These are phyloP conservation scores for Trichosporon coremiiforme DNA, from an alignment of 1,284 basidiomycete genomes.

Conservation along the genomic window DNA sequence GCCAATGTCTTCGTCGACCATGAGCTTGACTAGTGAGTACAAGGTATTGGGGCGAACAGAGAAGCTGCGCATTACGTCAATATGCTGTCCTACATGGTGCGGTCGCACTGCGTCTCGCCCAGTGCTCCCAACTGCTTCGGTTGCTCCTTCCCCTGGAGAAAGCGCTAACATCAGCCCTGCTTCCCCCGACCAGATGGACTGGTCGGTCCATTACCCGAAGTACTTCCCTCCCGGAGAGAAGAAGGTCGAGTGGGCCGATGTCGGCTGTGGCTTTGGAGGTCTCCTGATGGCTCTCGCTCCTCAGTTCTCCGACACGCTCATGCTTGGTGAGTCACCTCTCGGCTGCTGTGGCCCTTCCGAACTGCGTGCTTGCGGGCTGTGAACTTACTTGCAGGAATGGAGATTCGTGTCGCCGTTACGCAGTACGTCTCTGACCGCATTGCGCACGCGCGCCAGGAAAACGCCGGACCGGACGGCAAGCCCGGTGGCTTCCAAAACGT, in stretches of 20 bases:
- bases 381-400: constrained; percentile 69
- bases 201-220: constrained; percentile 80
- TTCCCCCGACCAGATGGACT: constrained; percentile 78
- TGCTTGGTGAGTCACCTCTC: constrained; percentile 72
- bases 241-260: constrained; percentile 88
- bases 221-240: constrained; percentile 58
- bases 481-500: constrained; percentile 80
- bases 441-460: constrained; percentile 70
- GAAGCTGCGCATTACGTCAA: too few species aligned
- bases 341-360: not conserved
- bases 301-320: constrained; percentile 85
- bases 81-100: too few species aligned
- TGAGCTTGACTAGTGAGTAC: constrained; percentile 71
- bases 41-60: not conserved
- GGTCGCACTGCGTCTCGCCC: too few species aligned
- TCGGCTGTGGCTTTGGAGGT: constrained; percentile 98
- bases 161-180: constrained; percentile 61
- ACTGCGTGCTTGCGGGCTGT: not conserved
- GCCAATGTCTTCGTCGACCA: constrained; percentile 99
- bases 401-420: constrained; percentile 95
- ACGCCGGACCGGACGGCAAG: constrained; percentile 52
- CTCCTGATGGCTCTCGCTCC: constrained; percentile 88
- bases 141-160: too few species aligned
- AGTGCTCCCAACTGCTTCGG: too few species aligned
- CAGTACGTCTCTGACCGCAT: constrained; percentile 97